Evolutionary conservation across 306 rosid genomes (phyloP).

Genomic region (Quercus glauca): DNA sequence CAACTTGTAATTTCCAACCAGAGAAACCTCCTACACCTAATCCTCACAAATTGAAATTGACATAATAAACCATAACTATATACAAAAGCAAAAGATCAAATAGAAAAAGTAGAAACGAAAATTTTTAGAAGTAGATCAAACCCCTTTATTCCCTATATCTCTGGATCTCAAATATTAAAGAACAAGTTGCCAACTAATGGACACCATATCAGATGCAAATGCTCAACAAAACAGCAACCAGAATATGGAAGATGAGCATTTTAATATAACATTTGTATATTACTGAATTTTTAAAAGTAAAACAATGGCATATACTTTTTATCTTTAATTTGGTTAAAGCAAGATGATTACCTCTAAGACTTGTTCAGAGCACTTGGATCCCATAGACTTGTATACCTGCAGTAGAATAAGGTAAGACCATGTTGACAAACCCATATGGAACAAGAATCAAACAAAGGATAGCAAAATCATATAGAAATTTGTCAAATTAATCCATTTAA

Average conservation of each 20-base stretch:
- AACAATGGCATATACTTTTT: not conserved
- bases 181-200: not conserved
- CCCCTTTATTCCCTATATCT: not conserved
- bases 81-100: not conserved
- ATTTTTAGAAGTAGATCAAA: not conserved
- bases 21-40: constrained; percentile 2
- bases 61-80: not conserved
- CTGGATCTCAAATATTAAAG: not conserved
- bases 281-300: not conserved
- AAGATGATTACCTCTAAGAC: constrained; percentile 54
- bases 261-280: not conserved
- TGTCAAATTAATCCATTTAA: not conserved
- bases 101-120: not conserved
- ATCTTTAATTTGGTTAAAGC: not conserved
- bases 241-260: not conserved
- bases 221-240: not conserved
- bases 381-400: constrained; percentile 82
- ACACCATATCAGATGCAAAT: not conserved
- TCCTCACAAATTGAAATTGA: not conserved
- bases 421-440: constrained; percentile 2
- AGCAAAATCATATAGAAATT: not conserved
- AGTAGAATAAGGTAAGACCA: constrained; percentile 6
- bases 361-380: constrained; percentile 69
- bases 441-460: constrained; percentile 3
- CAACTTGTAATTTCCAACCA: not conserved